Base-by-base conservation (phyloP, 2,329 filamentous ascomycete genomes). In the Arthroderma uncinatum region DNA sequence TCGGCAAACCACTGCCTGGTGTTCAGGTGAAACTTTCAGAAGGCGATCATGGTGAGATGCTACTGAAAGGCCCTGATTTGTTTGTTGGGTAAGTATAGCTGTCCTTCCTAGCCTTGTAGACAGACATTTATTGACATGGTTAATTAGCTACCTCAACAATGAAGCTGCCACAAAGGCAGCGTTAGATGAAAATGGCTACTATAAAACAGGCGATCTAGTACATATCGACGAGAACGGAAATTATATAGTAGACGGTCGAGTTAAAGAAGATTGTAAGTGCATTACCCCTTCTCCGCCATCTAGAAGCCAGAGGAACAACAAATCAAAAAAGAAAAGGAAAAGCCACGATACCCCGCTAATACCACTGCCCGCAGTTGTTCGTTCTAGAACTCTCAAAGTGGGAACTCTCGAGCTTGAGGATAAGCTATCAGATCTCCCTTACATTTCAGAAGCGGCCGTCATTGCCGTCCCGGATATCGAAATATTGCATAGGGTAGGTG, bases 191-290 rank as follows among this genome's bases (percentile, higher is more conserved):
- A 58, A 65, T 23, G 62, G 63, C 7, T 65, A 57, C 50, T 63
- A 57, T 55, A 63, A 59, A 55, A 62, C 63, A 21, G 62, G 63
- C 7, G 62, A 65, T 39, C 39, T 54, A n/a, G 61, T 19, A 16
- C 59, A 55, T 52, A 42, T 42, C 2, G 56, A 56, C 16, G 60
- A 58, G 5, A 48, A 60, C 10, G 39, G 59, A 8, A 62, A 61
- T 21, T 54, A 40, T 16, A 54, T 64, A 4, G 25, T 65, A 9
- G 62, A 64, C 30, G 63, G 63, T 7, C 59, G 63, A 50, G 53
- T 54, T 16, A 57, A 55, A 10, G 59, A 55, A 1, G 63, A 63
- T 34, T 63, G 63, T 64, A 59, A 56, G 60, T 58, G 2, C 6
- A 25, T 25, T 47, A n/a, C n/a, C n/a, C n/a, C n/a, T 6, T 36